Evolutionary conservation across 2,329 filamentous ascomycete species (phyloP), one percentile per base, ranked within the genome.

Genomic region (Stylonectria norvegica): DNA sequence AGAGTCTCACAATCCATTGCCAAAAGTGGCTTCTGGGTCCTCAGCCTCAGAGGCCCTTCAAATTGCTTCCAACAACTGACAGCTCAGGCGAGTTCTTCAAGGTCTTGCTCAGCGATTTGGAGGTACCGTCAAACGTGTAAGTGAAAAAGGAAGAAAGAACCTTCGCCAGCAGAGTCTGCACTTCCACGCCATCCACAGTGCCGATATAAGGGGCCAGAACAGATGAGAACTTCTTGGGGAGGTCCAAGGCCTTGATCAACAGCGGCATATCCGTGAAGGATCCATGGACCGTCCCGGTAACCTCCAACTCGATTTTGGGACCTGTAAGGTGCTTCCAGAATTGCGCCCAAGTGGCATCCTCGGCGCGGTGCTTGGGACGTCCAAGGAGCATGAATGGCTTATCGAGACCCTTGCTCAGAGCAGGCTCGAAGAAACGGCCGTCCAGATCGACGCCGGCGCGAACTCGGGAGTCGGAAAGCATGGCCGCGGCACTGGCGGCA

Each of bases 401-500:
- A 4, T 49, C 30, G 1, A 64, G 46, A 0, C 62, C 62, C 2
- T 41, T 40, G 15, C 48, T 43, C 4, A 61, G 50, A 3, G 54
- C 60, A 0, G 62, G 56, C 3, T 57, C 56, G 27, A 60, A 57
- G 0, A 70, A 36, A 1, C 45, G 42, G 5, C 71, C 71, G 43
- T 73, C 70, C 7, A 73, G 19, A 33, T 71, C 57, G 2, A 70
- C 47, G 4, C 68, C 70, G 0, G 58, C 67, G 0, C 47, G 40
- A 38, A 72, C 57, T 3, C 64, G 48, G 1, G 40, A 38, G 32
- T 70, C 64, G 3, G 40, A 37, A 3, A 59, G 32, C 35, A 63
- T 49, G 1, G 61, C 59, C 1, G 55, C 53, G 0, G 65, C 65
- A 0, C 68, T 54, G 1, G 63, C 58, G 2, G 68, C 63, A 0